Base-by-base conservation (phyloP, 768 basidiomycete genomes). In the Amanita jacksonii region DNA sequence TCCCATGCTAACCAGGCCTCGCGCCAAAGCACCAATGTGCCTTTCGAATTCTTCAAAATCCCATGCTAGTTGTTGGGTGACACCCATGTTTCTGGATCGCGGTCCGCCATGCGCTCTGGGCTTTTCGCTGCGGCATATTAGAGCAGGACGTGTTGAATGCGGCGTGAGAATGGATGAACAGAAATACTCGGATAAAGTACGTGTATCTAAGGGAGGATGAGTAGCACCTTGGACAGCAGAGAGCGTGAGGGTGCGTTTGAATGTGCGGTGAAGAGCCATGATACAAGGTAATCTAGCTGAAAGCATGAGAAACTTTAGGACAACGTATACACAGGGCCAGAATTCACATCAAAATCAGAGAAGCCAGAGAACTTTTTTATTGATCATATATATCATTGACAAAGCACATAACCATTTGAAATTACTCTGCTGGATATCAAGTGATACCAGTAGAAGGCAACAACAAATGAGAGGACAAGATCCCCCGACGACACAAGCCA, bases 1-100 rank as follows among this genome's bases (percentile, higher is more conserved):
- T 12, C 85, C 85, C 63, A 89, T 62, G 1, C 60, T 61, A 10
- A 87, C 47, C 15, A 91, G 65, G 0, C 87, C 88, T 38, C 83
- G 65, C 1, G 87, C 77, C 5, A 85, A 67, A 3, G 85, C 79
- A 33, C 69, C 62, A 32, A 85, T 76, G 51, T 85, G 77, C 32
- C 62, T 53, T 51, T 81, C 70, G 45, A 91, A 79, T 59, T 87
- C 84, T 2, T 56, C 63, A 56, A 78, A 91, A 48, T 77, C 74
- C 87, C 87, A 89, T 18, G 77, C 73, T 10, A 91, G 67, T 54
- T 78, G 73, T 1, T 64, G 61, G 12, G 49, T 52, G n/a, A 66
- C 55, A 9, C 59, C 70, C 46, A 77, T 59, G 55, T 79, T 82
- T 10, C 54, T 61, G 19, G 73, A 72, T 4, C 54, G 54, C 1